These are phyloP conservation scores for Cladosporium colombiae DNA, from an alignment of 2,329 filamentous ascomycete species.

Conservation along the genomic window DNA sequence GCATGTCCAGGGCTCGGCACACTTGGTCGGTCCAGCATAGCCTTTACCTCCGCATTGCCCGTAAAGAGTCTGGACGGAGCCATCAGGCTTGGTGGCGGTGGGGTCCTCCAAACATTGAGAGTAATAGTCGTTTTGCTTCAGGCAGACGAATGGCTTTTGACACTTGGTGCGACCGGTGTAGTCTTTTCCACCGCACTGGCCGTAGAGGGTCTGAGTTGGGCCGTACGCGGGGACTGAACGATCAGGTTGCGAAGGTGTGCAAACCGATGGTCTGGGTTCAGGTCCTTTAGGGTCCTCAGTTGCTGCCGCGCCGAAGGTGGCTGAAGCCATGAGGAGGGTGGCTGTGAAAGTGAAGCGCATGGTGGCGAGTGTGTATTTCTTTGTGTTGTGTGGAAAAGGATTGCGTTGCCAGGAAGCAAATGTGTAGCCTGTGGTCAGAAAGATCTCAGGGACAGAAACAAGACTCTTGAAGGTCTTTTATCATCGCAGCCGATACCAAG, in stretches of 20 bases:
- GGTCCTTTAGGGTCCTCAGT: neutral
- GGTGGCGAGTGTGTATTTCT: neutral
- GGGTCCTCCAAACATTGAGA: conserved; percentile 37
- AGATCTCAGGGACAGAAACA: neutral
- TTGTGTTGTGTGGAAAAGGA: neutral
- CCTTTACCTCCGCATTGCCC: conserved; percentile 40
- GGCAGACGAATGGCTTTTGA: conserved; percentile 32
- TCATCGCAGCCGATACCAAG: neutral
- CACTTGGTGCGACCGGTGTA: conserved; percentile 41
- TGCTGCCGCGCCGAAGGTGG: conserved; percentile 11
- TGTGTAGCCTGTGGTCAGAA: neutral
- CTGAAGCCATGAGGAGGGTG: conserved; percentile 8
- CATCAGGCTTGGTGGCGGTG: conserved; percentile 5
- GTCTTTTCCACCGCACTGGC: conserved; percentile 40
- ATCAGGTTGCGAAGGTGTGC: conserved; percentile 13
- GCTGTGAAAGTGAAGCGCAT: conserved; percentile 5
- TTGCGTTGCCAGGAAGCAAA: neutral
- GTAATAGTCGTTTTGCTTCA: conserved; percentile 39
- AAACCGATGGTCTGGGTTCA: neutral
- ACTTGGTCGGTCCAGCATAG: conserved; percentile 40
- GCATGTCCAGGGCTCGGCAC: conserved; percentile 39
- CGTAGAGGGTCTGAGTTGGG: conserved; percentile 26
- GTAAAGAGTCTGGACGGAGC: conserved; percentile 19
- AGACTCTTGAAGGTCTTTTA: neutral
- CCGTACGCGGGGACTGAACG: conserved; percentile 2